Evolutionary conservation across 192 early-diverging fungal genomes (phyloP).

Genomic region (Piromyces finnis): DNA sequence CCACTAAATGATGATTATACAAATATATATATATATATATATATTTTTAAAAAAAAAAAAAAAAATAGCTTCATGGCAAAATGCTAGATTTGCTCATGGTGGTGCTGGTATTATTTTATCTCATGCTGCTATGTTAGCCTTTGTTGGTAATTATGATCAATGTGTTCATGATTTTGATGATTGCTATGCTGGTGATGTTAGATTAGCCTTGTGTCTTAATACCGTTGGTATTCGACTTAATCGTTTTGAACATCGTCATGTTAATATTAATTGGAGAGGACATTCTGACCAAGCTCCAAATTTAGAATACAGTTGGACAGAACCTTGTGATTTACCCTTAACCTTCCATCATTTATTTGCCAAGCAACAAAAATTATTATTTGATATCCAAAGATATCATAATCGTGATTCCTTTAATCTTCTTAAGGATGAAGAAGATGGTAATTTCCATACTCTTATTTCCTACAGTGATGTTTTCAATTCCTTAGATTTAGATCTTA

Average conservation of each 20-base stretch:
- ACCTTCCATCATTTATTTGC: constrained; percentile 31
- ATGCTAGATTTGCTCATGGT: constrained; percentile 35
- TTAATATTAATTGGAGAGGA: background rate
- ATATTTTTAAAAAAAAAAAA: too few species aligned
- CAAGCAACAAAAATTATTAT: background rate
- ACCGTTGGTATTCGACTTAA: constrained; percentile 19
- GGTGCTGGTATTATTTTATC: constrained; percentile 32
- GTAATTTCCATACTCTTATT: too few species aligned
- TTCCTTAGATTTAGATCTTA: too few species aligned
- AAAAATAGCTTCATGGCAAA: constrained; percentile 17
- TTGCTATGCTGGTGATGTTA: constrained; percentile 42
- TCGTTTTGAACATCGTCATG: background rate
- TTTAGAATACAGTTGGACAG: background rate
- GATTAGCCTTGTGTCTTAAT: constrained; percentile 28
- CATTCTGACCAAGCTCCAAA: background rate
- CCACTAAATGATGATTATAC: too few species aligned
- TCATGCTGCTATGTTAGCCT: constrained; percentile 15
- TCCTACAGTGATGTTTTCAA: too few species aligned
- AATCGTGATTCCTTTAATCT: too few species aligned
- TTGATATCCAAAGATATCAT: too few species aligned
- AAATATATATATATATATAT: too few species aligned
- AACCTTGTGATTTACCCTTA: constrained; percentile 19
- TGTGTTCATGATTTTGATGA: constrained; percentile 21
- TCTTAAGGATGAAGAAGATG: too few species aligned
- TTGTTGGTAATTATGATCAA: constrained; percentile 10